These are phyloP conservation scores for Eimeria maxima DNA, from an alignment of 169 alveolate genomes.

Conservation along the genomic window DNA sequence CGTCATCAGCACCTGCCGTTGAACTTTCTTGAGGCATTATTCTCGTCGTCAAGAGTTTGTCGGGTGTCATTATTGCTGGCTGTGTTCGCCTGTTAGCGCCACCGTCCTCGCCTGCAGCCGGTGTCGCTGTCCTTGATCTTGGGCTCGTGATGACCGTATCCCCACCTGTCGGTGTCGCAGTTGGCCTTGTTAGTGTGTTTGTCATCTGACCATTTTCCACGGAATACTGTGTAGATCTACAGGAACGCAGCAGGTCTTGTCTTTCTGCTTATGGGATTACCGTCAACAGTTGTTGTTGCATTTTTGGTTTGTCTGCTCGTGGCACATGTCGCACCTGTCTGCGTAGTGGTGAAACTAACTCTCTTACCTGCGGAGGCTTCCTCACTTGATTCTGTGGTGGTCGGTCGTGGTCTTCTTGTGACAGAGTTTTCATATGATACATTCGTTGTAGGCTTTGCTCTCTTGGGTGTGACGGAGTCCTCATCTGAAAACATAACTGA, in stretches of 20 bases:
- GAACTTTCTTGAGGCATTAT: background rate
- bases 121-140: background rate
- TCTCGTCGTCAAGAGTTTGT: background rate
- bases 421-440: background rate
- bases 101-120: background rate
- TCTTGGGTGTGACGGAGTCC: background rate
- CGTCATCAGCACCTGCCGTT: background rate
- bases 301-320: background rate
- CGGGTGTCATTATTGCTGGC: background rate
- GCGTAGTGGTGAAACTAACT: background rate
- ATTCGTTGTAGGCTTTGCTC: background rate
- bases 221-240: background rate
- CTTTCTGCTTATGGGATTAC: no score
- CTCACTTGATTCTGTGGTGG: background rate
- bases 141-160: background rate
- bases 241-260: no score
- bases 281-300: background rate
- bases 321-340: background rate
- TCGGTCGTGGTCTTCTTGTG: background rate
- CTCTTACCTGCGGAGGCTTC: background rate
- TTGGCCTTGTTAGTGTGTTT: constrained; percentile 2
- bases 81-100: background rate
- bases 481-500: background rate
- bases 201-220: background rate
- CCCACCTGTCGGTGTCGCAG: background rate